A percentile compares a stretch with the other conserved stretches of the same genome.
These are phyloP conservation scores for Bipolaris sorokiniana DNA, from an alignment of 2,329 filamentous ascomycete species.

Conservation along the genomic window DNA sequence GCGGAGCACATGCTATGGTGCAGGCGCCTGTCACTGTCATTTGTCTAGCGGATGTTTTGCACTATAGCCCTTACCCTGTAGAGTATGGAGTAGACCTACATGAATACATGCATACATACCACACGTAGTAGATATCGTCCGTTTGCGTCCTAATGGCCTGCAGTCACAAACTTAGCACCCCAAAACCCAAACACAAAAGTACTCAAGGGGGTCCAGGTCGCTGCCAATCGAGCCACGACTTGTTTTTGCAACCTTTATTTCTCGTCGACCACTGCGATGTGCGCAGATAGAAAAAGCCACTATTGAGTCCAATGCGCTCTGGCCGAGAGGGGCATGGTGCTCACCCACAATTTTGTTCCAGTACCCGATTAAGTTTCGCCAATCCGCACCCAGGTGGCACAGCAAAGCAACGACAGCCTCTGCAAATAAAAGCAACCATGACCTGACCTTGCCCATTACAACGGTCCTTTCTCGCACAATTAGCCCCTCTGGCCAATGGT, in stretches of 20 bases:
- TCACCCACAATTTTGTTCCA: slow-evolving; percentile 6
- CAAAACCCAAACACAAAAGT: slow-evolving; percentile 2
- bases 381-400: slow-evolving; percentile 28
- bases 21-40: slow-evolving; percentile 33
- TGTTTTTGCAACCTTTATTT: slow-evolving; percentile 10
- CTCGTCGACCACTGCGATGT: slow-evolving; percentile 13
- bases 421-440: slow-evolving; percentile 7
- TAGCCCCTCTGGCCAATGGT: slow-evolving; percentile 12
- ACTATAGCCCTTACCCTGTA: too few species aligned
- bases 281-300: slow-evolving; percentile 20
- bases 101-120: not conserved
- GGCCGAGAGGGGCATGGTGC: slow-evolving; percentile 12
- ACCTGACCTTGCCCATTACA: slow-evolving; percentile 19
- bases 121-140: not conserved
- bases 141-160: not conserved
- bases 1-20: slow-evolving; percentile 14
- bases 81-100: too few species aligned
- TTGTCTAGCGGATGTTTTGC: slow-evolving; percentile 23
- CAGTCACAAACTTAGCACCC: not conserved
- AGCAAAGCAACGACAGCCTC: slow-evolving; percentile 19
- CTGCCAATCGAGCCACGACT: not conserved
- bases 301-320: slow-evolving; percentile 24
- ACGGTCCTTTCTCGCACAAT: slow-evolving; percentile 16
- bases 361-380: slow-evolving; percentile 21
- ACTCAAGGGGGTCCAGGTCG: slow-evolving; percentile 14